Percentiles rank a stretch among this genome's conserved stretches.
Evolutionary conservation across 208 protist species (phyloP).

Genomic region (Phytomonas sp.): DNA sequence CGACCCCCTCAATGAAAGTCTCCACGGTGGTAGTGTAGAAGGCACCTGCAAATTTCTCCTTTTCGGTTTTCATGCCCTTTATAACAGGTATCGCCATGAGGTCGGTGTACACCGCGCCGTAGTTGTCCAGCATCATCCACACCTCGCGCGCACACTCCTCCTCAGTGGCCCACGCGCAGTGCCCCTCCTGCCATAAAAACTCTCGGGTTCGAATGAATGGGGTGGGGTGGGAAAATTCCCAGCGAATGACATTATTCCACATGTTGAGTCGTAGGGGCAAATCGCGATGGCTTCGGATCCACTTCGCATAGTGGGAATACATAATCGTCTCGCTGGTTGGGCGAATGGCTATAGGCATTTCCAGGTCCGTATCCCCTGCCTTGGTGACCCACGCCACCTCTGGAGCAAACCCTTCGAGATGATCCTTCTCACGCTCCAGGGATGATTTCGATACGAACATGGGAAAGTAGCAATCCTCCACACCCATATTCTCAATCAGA

Average conservation of each 20-base stretch:
- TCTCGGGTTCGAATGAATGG: conserved; percentile 98
- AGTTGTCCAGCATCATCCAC: conserved; percentile 93
- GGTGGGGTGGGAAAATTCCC: conserved; percentile 99
- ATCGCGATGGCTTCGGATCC: conserved; percentile 97
- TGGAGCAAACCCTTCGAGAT: conserved; percentile 98
- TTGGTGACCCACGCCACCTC: conserved; percentile 93
- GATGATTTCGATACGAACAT: conserved; percentile 96
- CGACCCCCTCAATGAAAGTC: conserved; percentile 95
- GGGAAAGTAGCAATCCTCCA: conserved; percentile 95
- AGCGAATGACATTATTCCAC: conserved; percentile 98
- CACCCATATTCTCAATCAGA: conserved; percentile 90
- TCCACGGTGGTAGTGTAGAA: conserved; percentile 98
- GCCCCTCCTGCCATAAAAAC: conserved; percentile 99
- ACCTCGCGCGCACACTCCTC: conserved; percentile 94
- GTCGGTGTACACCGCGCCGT: conserved; percentile 95
- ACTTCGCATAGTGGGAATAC: conserved; percentile 97
- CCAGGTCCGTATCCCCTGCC: conserved; percentile 78
- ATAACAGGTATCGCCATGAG: conserved; percentile 96
- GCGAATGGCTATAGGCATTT: conserved; percentile 96
- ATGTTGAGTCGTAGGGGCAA: conserved; percentile 96
- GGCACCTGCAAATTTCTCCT: conserved; percentile 98
- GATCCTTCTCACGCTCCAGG: conserved; percentile 95
- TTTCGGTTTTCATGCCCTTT: conserved; percentile 95
- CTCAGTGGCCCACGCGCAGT: conserved; percentile 90
- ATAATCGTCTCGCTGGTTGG: conserved; percentile 99